Evolutionary conservation across 1,139 yeast genomes (phyloP).

Genomic region (Geotrichum australiense): DNA sequence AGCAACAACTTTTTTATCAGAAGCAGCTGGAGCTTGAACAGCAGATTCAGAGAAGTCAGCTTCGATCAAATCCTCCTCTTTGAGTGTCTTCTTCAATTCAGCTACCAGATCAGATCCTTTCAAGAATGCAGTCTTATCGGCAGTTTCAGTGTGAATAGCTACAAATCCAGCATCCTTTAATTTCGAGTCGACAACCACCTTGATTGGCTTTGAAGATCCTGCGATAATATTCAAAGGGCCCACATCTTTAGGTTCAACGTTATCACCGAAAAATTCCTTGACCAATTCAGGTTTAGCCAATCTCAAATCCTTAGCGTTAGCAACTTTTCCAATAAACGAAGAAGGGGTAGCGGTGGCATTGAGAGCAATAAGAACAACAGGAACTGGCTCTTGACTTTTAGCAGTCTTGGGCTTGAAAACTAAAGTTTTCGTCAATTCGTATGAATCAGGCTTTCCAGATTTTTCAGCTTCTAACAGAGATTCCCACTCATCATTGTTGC

Average conservation of each 20-base stretch:
- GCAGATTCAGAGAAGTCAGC: slow-evolving; percentile 56
- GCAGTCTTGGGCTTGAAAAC: slow-evolving; percentile 92
- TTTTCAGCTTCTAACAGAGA: slow-evolving; percentile 8
- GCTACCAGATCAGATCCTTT: slow-evolving; percentile 46
- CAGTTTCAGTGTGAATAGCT: slow-evolving; percentile 54
- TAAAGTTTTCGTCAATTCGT: slow-evolving; percentile 52
- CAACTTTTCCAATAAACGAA: slow-evolving; percentile 54
- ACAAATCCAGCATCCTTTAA: slow-evolving; percentile 35
- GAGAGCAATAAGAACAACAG: slow-evolving; percentile 74
- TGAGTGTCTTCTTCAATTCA: slow-evolving; percentile 51
- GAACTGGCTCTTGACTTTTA: slow-evolving; percentile 73
- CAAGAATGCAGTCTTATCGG: slow-evolving; percentile 48
- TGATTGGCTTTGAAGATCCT: slow-evolving; percentile 42
- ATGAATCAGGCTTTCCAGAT: slow-evolving; percentile 11
- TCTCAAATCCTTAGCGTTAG: slow-evolving; percentile 77
- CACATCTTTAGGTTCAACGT: slow-evolving; percentile 44
- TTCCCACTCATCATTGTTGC: slow-evolving; percentile 29
- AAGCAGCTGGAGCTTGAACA: slow-evolving; percentile 35
- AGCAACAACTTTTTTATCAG: slow-evolving; percentile 25
- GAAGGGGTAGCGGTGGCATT: slow-evolving; percentile 63
- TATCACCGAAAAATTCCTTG: slow-evolving; percentile 51
- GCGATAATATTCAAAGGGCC: slow-evolving; percentile 28
- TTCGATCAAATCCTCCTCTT: slow-evolving; percentile 48
- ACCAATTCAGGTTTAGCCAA: slow-evolving; percentile 79
- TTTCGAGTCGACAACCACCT: slow-evolving; percentile 55